Base-by-base conservation (phyloP, 176 grass and related monocot species). In the Aechmea fasciata region DNA sequence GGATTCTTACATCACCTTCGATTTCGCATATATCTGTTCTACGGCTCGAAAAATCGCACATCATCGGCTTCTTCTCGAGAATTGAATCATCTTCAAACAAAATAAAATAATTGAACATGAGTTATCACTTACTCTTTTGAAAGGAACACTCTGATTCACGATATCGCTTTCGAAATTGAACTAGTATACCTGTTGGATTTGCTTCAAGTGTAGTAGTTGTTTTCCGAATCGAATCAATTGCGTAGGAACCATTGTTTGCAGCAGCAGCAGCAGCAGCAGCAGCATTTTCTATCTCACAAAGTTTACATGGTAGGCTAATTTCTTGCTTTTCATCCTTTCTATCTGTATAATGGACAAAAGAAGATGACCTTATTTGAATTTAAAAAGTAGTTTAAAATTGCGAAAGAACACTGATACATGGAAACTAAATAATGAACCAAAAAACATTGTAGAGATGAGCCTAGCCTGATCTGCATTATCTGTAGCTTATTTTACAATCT, bases 271-370 rank as follows among this genome's bases (percentile, higher is more conserved):
- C n/a, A n/a, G n/a, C n/a, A n/a, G 22, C 1, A 71, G 68, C 24
- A 51, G 13, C 20, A 65, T 63, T 71, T 79, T 49, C 54, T 20
- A 47, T 48, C 64, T 49, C 2, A 29, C 76, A 11, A 51, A n/a
- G 47, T 11, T 71, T n/a, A 24, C 65, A 79, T 79, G 24, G 28
- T 10, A 41, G 13, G 13, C 55, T 47, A 11, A 65, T 71, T 24
- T 71, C 76, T 41, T 65, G 22, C 14, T 54, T 50, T 79, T 65
- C 76, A 13, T 63, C 76, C 48, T 49, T 53, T 18, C n/a, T 26
- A 47, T 24, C 67, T 50, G 29, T 52, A 71, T 51, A 66, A 64
- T 13, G 13, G 49, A 68, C n/a, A 55, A 15, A n/a, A 68, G 11
- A 13, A 68, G n/a, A 26, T 18, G 10, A 52, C 28, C 6, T 10